These are phyloP conservation scores for Coemansia sp. DNA, from an alignment of 192 early-diverging fungal species.

Conservation along the genomic window DNA sequence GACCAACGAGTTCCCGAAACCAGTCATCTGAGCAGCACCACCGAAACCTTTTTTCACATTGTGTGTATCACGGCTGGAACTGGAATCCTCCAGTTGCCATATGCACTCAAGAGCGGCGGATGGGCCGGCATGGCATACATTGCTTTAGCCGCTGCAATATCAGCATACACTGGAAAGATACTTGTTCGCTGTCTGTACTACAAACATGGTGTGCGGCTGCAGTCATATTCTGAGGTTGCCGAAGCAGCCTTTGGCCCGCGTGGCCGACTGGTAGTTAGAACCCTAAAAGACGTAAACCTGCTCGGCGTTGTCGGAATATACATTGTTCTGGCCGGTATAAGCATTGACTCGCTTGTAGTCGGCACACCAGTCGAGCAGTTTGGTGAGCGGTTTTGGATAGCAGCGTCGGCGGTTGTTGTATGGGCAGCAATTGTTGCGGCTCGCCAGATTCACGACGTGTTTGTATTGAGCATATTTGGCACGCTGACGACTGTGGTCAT, in stretches of 20 bases:
- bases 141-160: slow-evolving; percentile 66
- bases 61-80: slow-evolving; percentile 77
- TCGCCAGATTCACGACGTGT: slow-evolving; percentile 78
- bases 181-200: slow-evolving; percentile 74
- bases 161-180: slow-evolving; percentile 69
- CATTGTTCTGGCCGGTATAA: slow-evolving; percentile 73
- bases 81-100: slow-evolving; percentile 81
- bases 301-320: slow-evolving; percentile 70
- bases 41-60: slow-evolving; percentile 52
- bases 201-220: slow-evolving; percentile 60
- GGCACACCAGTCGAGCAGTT: slow-evolving; percentile 42
- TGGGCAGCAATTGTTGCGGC: slow-evolving; percentile 73
- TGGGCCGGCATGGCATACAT: slow-evolving; percentile 77
- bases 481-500: slow-evolving; percentile 69
- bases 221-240: slow-evolving; percentile 66
- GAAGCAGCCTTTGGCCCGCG: slow-evolving; percentile 68
- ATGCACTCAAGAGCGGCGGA: slow-evolving; percentile 70
- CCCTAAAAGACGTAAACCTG: slow-evolving; percentile 61
- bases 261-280: slow-evolving; percentile 59
- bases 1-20: neutral
- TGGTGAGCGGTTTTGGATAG: slow-evolving; percentile 62
- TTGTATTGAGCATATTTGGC: slow-evolving; percentile 72
- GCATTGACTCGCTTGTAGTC: slow-evolving; percentile 60
- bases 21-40: slow-evolving; percentile 22
- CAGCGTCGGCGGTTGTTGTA: slow-evolving; percentile 59